Percentiles rank a stretch among this genome's conserved stretches.
These are phyloP conservation scores for Beauveria sp. DNA, from an alignment of 2,329 filamentous ascomycete genomes.

Conservation along the genomic window DNA sequence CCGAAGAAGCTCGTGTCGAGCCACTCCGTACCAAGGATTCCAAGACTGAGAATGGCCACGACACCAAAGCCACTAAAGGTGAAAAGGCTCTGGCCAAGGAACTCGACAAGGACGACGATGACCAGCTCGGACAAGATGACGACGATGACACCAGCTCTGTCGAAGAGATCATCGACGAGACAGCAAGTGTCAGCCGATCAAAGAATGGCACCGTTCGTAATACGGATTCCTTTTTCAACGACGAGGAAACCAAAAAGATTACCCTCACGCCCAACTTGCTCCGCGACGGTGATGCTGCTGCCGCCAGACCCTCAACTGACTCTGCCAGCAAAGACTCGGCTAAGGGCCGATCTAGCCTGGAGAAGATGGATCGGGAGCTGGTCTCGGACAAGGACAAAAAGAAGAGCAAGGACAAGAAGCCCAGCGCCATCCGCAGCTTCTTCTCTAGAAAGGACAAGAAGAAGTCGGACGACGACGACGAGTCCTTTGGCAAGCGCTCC, in stretches of 20 bases:
- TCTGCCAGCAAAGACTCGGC: constrained; percentile 34
- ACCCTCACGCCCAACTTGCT: constrained; percentile 89
- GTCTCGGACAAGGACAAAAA: constrained; percentile 64
- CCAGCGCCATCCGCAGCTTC: constrained; percentile 49
- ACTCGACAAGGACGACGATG: constrained; percentile 2
- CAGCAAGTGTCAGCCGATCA: constrained; percentile 52
- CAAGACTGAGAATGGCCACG: neutral
- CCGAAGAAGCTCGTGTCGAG: constrained; percentile 2
- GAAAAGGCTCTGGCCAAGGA: neutral
- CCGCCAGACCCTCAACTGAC: constrained; percentile 43
- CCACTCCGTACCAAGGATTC: constrained; percentile 4
- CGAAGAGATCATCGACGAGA: constrained; percentile 54
- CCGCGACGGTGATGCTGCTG: constrained; percentile 62
- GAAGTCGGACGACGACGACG: constrained; percentile 49
- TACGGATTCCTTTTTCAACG: constrained; percentile 95
- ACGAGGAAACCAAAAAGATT: constrained; percentile 95
- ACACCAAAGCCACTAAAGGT: constrained; percentile 1
- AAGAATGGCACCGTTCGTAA: constrained; percentile 83
- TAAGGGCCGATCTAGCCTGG: constrained; percentile 60
- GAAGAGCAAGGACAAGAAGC: constrained; percentile 61
- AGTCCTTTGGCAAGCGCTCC: constrained; percentile 54
- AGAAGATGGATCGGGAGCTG: constrained; percentile 52
- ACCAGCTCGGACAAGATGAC: neutral
- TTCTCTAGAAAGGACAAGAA: constrained; percentile 58
- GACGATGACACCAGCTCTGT: constrained; percentile 45